Conservation (phyloP, 1,284 basidiomycete genomes). For the Grifola frondosa region DNA sequence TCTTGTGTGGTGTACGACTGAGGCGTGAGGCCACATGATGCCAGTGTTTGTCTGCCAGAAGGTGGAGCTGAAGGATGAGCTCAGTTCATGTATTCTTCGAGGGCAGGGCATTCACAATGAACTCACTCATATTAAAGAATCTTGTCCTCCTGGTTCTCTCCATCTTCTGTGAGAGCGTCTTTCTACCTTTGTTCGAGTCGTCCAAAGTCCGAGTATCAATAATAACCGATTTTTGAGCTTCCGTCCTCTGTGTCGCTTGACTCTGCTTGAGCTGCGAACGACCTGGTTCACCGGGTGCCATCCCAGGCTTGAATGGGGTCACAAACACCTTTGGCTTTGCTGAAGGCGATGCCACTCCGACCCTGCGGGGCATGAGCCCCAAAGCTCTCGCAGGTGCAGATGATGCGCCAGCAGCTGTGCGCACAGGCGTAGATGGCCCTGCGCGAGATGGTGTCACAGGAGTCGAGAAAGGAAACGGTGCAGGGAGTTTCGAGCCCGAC, state of each 20-base stretch:
- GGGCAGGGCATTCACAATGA: constrained; percentile 1
- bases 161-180: constrained; percentile 4
- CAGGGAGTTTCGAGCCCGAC: constrained; percentile 10
- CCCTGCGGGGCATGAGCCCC: constrained; percentile 35
- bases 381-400: constrained; percentile 34
- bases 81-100: neutral
- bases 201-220: neutral
- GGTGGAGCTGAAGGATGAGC: constrained; percentile 37
- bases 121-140: constrained; percentile 52
- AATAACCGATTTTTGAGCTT: constrained; percentile 2
- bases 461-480: constrained; percentile 16
- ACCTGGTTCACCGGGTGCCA: constrained; percentile 55
- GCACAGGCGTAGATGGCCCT: constrained; percentile 25
- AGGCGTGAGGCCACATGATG: constrained; percentile 55
- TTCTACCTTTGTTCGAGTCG: neutral
- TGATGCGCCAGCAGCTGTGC: constrained; percentile 26
- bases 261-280: constrained; percentile 33
- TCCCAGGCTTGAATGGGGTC: constrained; percentile 69
- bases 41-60: constrained; percentile 44
- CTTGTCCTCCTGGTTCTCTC: constrained; percentile 22
- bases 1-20: constrained; percentile 51
- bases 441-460: constrained; percentile 14
- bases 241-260: constrained; percentile 11
- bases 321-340: constrained; percentile 50
- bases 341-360: constrained; percentile 6